These are phyloP conservation scores for Thalia dealbata DNA, from an alignment of 176 grass and related monocot genomes.

Conservation along the genomic window DNA sequence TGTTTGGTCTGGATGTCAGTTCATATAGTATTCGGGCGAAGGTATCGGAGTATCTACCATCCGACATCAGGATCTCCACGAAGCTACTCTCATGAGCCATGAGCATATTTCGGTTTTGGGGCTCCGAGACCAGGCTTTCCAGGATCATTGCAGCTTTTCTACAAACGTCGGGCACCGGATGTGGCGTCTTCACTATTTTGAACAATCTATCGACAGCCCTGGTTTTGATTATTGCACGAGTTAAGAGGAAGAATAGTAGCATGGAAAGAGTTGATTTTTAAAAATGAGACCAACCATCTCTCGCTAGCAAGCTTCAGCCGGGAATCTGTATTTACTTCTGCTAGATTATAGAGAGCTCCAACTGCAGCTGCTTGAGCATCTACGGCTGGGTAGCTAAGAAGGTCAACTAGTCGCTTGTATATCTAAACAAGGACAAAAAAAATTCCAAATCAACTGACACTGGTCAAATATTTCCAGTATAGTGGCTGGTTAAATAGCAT, in stretches of 20 bases:
- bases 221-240: constrained; percentile 21
- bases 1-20: constrained; percentile 73
- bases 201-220: constrained; percentile 95
- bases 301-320: constrained; percentile 82
- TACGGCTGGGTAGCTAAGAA: constrained; percentile 75
- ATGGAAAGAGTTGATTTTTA: neutral
- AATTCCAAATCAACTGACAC: neutral
- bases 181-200: constrained; percentile 69
- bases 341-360: constrained; percentile 82
- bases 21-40: constrained; percentile 87
- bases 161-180: constrained; percentile 70
- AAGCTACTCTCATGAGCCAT: constrained; percentile 84
- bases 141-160: constrained; percentile 88
- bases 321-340: constrained; percentile 96
- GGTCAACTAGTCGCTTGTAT: constrained; percentile 84
- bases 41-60: constrained; percentile 79
- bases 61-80: constrained; percentile 72
- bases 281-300: constrained; percentile 49
- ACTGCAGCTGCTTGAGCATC: constrained; percentile 92
- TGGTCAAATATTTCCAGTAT: neutral
- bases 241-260: neutral
- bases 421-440: constrained; percentile 38
- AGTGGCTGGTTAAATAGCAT: neutral
- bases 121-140: constrained; percentile 84
- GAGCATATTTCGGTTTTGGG: constrained; percentile 75